A percentile compares a stretch with the other conserved stretches of the same genome.
phyloP scores from a whole-genome alignment of 2,329 filamentous ascomycete species.

The Sporothrix brasiliensis region DNA sequence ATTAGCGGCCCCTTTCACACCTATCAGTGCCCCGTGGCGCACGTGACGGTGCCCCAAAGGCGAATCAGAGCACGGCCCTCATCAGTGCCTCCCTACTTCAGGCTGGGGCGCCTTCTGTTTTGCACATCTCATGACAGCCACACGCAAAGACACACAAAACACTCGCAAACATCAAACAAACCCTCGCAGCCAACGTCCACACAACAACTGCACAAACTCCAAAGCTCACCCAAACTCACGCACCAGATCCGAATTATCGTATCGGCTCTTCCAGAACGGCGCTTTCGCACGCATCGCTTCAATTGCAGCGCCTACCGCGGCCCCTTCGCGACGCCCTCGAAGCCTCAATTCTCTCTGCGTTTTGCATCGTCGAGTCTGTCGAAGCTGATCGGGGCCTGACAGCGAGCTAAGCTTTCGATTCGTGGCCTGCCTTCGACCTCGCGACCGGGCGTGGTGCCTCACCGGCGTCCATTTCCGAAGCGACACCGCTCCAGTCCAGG shows the following conservation, averaged over 20 bases:
- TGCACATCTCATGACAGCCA: conserved; percentile 24
- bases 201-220: not conserved
- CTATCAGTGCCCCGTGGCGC: not conserved
- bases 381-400: not conserved
- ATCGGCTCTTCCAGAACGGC: not conserved
- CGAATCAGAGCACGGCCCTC: conserved; percentile 24
- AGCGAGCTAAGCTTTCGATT: not conserved
- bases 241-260: conserved; percentile 8
- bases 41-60: conserved; percentile 20
- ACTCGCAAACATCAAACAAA: not conserved
- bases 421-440: not conserved
- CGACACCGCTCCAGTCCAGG: not conserved
- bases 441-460: conserved; percentile 12
- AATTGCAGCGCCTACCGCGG: not conserved
- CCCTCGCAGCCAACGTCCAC: too few relatives aligned
- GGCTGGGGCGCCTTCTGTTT: conserved; percentile 19
- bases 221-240: conserved; percentile 1
- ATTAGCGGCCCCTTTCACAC: not conserved
- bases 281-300: conserved; percentile 1
- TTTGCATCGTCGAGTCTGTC: not conserved
- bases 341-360: not conserved
- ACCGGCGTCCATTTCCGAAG: not conserved
- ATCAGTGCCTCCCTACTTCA: conserved; percentile 10
- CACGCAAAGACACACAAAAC: not conserved
- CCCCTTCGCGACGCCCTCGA: conserved; percentile 10